Percentiles rank a stretch among this genome's conserved stretches.
Evolutionary conservation across 108 stramenopile genomes (phyloP).

Genomic region (Mayamaea pseudoterrestris): DNA sequence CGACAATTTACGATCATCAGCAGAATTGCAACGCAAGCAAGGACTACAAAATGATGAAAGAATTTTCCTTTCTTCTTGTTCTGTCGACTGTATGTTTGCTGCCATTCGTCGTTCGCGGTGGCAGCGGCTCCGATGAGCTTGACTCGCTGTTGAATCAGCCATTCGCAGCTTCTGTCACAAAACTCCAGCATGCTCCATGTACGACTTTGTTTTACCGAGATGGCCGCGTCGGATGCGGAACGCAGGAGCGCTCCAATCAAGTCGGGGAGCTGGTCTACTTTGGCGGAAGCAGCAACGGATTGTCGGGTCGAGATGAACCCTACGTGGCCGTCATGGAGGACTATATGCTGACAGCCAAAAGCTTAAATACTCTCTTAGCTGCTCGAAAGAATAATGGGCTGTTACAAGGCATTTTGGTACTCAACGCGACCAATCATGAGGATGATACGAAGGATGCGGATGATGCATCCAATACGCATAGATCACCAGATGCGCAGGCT

Average conservation of each 20-base stretch:
- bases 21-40: not conserved
- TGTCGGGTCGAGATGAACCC: slow-evolving; percentile 5
- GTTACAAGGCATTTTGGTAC: slow-evolving; percentile 61
- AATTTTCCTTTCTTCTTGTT: not conserved
- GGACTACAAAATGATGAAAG: not conserved
- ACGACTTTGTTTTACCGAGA: slow-evolving; percentile 58
- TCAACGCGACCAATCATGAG: slow-evolving; percentile 26
- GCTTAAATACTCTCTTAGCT: slow-evolving; percentile 22
- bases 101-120: not conserved
- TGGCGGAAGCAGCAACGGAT: slow-evolving; percentile 14
- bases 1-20: not conserved
- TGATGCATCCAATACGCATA: slow-evolving; percentile 11
- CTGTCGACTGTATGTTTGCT: not conserved
- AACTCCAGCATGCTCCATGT: slow-evolving; percentile 50
- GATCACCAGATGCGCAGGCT: slow-evolving; percentile 40
- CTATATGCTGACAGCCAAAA: slow-evolving; percentile 25
- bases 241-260: slow-evolving; percentile 32
- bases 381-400: slow-evolving; percentile 21
- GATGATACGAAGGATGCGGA: slow-evolving; percentile 8
- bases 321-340: slow-evolving; percentile 74
- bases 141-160: slow-evolving; percentile 54
- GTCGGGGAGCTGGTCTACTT: slow-evolving; percentile 44
- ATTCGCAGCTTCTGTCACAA: slow-evolving; percentile 45
- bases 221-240: slow-evolving; percentile 73
- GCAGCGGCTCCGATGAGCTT: no score